Percentiles rank a stretch among this genome's conserved stretches.
Evolutionary conservation across 2,329 filamentous ascomycete genomes (phyloP).

Genomic region (Aspergillus carbonarius): DNA sequence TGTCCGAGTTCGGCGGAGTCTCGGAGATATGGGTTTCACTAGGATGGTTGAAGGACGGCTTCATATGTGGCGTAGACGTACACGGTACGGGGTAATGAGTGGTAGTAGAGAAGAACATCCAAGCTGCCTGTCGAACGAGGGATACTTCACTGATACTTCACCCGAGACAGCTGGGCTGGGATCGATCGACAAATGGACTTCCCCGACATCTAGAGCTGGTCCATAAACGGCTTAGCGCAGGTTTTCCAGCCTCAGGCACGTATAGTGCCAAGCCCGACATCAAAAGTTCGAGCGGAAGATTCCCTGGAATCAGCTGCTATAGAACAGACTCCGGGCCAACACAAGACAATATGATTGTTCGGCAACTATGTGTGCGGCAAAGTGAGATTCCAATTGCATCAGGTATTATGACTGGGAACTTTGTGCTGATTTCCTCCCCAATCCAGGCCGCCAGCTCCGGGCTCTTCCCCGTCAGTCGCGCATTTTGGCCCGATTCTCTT

Average conservation of each 20-base stretch:
- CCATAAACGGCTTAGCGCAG: constrained; percentile 6
- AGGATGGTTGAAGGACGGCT: no score
- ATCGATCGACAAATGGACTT: neutral
- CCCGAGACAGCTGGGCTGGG: neutral
- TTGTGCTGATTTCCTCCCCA: constrained; percentile 15
- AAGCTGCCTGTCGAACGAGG: no score
- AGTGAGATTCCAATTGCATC: constrained; percentile 26
- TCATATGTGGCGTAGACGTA: no score
- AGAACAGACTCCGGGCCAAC: constrained; percentile 9
- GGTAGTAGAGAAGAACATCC: no score
- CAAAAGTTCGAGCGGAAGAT: constrained; percentile 37
- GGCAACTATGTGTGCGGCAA: constrained; percentile 41
- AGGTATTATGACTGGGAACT: neutral
- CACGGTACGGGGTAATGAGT: no score
- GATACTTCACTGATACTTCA: no score
- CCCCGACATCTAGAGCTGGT: neutral
- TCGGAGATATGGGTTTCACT: no score
- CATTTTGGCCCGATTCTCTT: constrained; percentile 35
- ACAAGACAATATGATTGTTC: constrained; percentile 42
- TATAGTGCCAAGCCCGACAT: constrained; percentile 32
- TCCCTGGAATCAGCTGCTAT: constrained; percentile 17
- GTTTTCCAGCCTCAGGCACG: constrained; percentile 26
- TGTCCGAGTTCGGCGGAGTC: no score
- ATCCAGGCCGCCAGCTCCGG: constrained; percentile 38
- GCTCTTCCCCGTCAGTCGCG: constrained; percentile 34